Evolutionary conservation across 208 protist genomes (phyloP).

Genomic region (Spironucleus salmonicida): DNA sequence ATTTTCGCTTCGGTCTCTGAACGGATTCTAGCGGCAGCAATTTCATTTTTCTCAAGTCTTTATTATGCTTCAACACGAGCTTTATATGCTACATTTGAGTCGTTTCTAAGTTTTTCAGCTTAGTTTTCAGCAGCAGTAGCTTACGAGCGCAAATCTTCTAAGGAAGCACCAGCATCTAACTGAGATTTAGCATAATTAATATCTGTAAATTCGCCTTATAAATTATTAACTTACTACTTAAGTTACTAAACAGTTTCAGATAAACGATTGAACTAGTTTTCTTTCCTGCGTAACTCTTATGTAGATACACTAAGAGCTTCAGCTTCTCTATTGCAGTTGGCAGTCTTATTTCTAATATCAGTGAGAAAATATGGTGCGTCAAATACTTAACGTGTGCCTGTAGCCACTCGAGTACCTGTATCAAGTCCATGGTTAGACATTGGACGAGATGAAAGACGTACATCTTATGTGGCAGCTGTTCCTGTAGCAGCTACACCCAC

Average conservation of each 20-base stretch:
- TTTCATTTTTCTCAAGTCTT: slow-evolving; percentile 20
- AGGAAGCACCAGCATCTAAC: not conserved
- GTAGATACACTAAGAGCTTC: not conserved
- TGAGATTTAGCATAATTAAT: not conserved
- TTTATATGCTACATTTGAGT: slow-evolving; percentile 20
- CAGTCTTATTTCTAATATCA: not conserved
- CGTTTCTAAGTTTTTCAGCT: not conserved
- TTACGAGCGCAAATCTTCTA: not conserved
- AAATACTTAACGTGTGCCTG: slow-evolving; percentile 1
- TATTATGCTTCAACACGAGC: slow-evolving; percentile 3
- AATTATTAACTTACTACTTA: not conserved
- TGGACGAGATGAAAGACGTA: not conserved
- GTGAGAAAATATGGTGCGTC: slow-evolving; percentile 2
- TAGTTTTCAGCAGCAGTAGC: not conserved
- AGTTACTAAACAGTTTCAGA: not conserved
- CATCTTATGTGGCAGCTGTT: not conserved
- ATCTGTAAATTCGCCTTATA: slow-evolving; percentile 13
- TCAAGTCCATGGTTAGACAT: slow-evolving; percentile 1
- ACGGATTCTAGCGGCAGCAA: not conserved
- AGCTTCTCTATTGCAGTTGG: not conserved
- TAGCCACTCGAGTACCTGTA: not conserved
- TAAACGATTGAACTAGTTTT: not conserved
- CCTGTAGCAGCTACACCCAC: not conserved
- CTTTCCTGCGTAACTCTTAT: not conserved
- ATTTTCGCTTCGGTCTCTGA: slow-evolving; percentile 5